Evolutionary conservation across 768 basidiomycete genomes (phyloP), one percentile per base, ranked within the genome.

Genomic region (Russula olivacea): DNA sequence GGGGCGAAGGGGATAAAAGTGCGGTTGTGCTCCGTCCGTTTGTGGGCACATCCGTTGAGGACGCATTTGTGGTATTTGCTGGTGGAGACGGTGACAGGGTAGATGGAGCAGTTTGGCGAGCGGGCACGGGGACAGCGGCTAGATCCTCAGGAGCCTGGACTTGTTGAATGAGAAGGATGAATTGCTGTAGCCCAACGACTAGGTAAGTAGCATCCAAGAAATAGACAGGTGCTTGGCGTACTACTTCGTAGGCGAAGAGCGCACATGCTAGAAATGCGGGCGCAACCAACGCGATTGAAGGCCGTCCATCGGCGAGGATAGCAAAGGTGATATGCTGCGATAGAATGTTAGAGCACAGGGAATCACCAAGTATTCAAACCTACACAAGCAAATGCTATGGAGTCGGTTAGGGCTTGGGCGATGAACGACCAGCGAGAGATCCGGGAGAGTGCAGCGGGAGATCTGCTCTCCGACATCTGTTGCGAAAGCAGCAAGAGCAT

Each of bases 391-490:
- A 96, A 95, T 0, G 89, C 85, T 48, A 93, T 85, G 0, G 89
- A 83, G 70, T 97, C 93, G 21, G 91, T 81, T 1, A 86, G 81
- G 6, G 87, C 82, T 73, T 94, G 91, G 7, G 85, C 76, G 23
- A 93, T 77, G 71, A 95, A 92, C 1, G 87, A 83, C 87, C 90
- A 93, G 8, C 88, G 78, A 2, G 92, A 95, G 10, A 94, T 79
- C 17, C 89, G 84, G 6, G 88, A 83, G 17, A 95, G 79, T 6
- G 86, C 85, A 1, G 89, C 85, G 1, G 92, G 91, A 5, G 88
- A 92, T 21, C 88, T 82, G 65, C 88, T 89, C 34, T 76, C 78
- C 62, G 87, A 82, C 66, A 85, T 84, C 75, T 97, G 92, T 15
- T 88, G 84, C 38, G 85, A 81, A 43, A 89, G 82, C 8, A 94